Evolutionary conservation across 2,329 filamentous ascomycete species (phyloP), one percentile per base, ranked within the genome.

Genomic region (Botrytis tulipae): DNA sequence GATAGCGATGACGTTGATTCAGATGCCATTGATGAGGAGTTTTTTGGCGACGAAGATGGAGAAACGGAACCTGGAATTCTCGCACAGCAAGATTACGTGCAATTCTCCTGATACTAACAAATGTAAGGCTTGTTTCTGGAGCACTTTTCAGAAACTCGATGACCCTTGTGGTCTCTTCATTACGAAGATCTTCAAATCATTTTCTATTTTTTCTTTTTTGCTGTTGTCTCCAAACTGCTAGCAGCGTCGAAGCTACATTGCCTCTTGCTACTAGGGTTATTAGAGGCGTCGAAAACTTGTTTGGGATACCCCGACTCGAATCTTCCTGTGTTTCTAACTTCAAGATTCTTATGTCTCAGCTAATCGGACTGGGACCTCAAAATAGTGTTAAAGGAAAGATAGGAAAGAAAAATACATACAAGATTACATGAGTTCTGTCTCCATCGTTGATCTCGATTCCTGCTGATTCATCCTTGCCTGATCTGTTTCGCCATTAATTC

Each of bases 1-100:
- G 89, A 91, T 81, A 92, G 90, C 80, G 91, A 95, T 81, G 93
- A 95, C 81, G 88, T 93, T 79, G 92, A 95, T 83, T 95, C 92
- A 72, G 93, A 94, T 80, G 89, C 89, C 76, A 86, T 91, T 76
- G 84, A 82, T 74, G 90, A 91, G 79, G 90, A 92, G 81, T 90
- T 90, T 78, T 86, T 91, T 75, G 84, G 84, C 51, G 85, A 87
- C 75, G 86, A 87, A 74, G 86, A 87, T 73, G 84, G 83, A 73
- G 84, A 86, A 71, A 65, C 74, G 46, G 86, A 88, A 76, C 82
- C 85, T 72, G 88, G 89, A 76, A 87, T 90, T 80, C 84, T 86
- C 73, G 84, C 86, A 77, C 85, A 88, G 78, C 86, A 87, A 81
- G 89, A 91, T 80, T 92, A 86, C 78, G 87, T 92, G 80, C 82